A percentile compares a stretch with the other conserved stretches of the same genome.
Conservation (phyloP, 352 stramenopile genomes). For the Globisporangium alternatum region DNA sequence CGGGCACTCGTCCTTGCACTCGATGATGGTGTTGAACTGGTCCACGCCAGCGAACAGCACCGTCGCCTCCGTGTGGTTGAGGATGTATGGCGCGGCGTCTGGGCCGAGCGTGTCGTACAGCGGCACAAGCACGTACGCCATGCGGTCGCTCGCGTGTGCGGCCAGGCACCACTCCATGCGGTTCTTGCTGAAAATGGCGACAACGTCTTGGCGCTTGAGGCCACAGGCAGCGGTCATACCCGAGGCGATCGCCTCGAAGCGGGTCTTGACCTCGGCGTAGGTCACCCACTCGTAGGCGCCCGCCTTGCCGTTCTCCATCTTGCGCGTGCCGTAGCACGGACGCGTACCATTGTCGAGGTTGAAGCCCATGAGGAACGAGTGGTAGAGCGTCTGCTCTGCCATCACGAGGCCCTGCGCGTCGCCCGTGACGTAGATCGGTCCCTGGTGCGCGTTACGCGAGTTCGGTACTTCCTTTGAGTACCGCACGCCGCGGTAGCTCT, state of each 20-base stretch:
- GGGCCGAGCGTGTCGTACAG: conserved; percentile 81
- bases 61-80: conserved; percentile 68
- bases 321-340: conserved; percentile 39
- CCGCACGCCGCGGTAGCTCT: conserved; percentile 22
- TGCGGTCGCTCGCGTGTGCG: conserved; percentile 56
- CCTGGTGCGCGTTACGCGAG: conserved; percentile 20
- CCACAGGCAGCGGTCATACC: conserved; percentile 30
- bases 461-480: conserved; percentile 28
- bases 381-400: conserved; percentile 21
- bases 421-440: conserved; percentile 21
- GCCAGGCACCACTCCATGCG: conserved; percentile 64
- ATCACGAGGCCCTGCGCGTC: conserved; percentile 4
- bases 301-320: conserved; percentile 36
- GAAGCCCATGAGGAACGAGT: conserved; percentile 18
- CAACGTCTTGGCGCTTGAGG: conserved; percentile 43
- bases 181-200: conserved; percentile 74
- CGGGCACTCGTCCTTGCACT: conserved; percentile 48
- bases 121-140: conserved; percentile 64
- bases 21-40: conserved; percentile 58
- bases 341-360: conserved; percentile 21
- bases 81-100: conserved; percentile 65
- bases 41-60: conserved; percentile 55
- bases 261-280: conserved; percentile 44
- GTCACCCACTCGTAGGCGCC: conserved; percentile 56
- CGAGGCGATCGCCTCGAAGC: conserved; percentile 37